phyloP scores from a whole-genome alignment of 2,329 filamentous ascomycete genomes.

The Colletotrichum sp. region DNA sequence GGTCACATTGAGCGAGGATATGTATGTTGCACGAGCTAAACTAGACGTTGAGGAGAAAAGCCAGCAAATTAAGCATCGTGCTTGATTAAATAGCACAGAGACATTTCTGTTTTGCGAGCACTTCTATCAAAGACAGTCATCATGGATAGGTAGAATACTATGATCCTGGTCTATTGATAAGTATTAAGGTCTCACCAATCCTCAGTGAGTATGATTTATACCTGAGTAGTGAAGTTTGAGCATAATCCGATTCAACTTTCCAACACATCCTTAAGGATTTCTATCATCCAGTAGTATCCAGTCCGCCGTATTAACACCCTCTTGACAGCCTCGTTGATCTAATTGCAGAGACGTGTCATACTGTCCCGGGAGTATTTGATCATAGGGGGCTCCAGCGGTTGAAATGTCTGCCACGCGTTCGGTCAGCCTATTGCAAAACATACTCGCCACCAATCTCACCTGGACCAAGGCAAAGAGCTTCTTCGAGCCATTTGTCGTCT shows the following conservation, averaged over 20 bases:
- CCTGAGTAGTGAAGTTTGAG: too few species aligned
- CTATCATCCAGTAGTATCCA: neutral
- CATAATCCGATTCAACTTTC: too few species aligned
- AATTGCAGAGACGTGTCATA: neutral
- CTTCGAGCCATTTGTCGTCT: neutral
- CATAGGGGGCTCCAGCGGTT: fast-evolving
- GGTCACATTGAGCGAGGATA: too few species aligned
- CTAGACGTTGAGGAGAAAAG: too few species aligned
- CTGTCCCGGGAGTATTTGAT: neutral
- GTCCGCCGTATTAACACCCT: neutral
- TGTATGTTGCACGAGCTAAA: too few species aligned
- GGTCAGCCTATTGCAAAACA: neutral
- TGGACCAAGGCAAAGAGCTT: neutral
- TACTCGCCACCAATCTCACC: neutral
- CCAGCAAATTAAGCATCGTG: too few species aligned
- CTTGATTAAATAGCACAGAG: too few species aligned
- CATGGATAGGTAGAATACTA: too few species aligned
- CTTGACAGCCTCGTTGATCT: neutral
- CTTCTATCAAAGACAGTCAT: too few species aligned
- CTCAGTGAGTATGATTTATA: fast-evolving
- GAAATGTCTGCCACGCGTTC: neutral
- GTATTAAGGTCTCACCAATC: too few species aligned
- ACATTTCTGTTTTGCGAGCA: too few species aligned
- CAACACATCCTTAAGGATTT: neutral
- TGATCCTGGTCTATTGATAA: too few species aligned